phyloP scores from a whole-genome alignment of 2,329 filamentous ascomycete genomes.

The Pseudocercospora macadamiae region DNA sequence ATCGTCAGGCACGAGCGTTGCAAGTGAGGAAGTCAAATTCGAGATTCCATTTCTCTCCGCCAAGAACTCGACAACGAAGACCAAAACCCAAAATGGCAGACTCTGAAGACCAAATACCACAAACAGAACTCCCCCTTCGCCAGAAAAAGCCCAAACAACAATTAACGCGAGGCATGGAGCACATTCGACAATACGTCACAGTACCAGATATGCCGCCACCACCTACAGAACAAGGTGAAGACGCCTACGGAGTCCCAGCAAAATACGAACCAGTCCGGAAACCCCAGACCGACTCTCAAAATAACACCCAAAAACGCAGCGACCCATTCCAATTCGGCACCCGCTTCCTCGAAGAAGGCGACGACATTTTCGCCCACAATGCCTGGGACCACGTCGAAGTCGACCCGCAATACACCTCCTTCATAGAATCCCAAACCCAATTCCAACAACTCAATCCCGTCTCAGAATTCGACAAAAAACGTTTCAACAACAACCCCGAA shows the following conservation, averaged over 20 bases:
- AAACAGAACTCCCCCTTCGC: slow-evolving; percentile 22
- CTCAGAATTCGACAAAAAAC: slow-evolving; percentile 87
- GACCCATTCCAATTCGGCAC: slow-evolving; percentile 97
- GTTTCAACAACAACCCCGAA: slow-evolving; percentile 85
- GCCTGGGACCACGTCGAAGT: slow-evolving; percentile 98
- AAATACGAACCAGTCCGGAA: slow-evolving; percentile 50
- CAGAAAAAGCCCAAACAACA: slow-evolving; percentile 44
- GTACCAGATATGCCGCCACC: slow-evolving; percentile 40
- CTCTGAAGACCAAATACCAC: slow-evolving; percentile 7
- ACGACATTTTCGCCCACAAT: slow-evolving; percentile 96
- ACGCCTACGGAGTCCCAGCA: slow-evolving; percentile 56
- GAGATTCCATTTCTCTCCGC: slow-evolving; percentile 15
- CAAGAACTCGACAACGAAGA: slow-evolving; percentile 25
- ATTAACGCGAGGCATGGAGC: slow-evolving; percentile 56
- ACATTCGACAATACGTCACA: slow-evolving; percentile 55
- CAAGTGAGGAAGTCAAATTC: slow-evolving; percentile 14
- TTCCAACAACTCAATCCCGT: slow-evolving; percentile 86
- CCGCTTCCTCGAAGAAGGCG: slow-evolving; percentile 77
- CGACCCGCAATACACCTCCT: slow-evolving; percentile 83
- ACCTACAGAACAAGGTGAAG: slow-evolving; percentile 36
- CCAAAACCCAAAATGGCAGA: slow-evolving; percentile 22
- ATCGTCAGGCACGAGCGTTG: slow-evolving; percentile 15
- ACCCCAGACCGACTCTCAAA: slow-evolving; percentile 63
- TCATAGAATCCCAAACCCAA: slow-evolving; percentile 79
- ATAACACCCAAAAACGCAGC: slow-evolving; percentile 78